These are phyloP conservation scores for Prototheca wickerhamii DNA, from an alignment of 163 green algal genomes.

Conservation along the genomic window DNA sequence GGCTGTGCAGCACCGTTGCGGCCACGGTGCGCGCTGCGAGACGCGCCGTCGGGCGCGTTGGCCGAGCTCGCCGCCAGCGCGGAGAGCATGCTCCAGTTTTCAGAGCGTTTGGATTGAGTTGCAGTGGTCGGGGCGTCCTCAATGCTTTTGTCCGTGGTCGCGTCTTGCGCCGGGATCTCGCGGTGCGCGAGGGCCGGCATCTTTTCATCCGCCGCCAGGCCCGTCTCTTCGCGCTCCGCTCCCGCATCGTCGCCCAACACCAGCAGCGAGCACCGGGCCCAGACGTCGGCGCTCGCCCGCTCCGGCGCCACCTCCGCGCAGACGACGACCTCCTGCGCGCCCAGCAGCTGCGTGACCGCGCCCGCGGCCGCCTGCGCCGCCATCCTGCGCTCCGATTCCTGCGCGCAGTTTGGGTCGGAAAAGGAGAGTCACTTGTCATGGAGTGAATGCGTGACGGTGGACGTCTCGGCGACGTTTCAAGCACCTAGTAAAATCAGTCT, in stretches of 20 bases:
- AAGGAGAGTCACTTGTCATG: too few species aligned
- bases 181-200: too few species aligned
- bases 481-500: too few species aligned
- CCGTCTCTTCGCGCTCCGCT: too few species aligned
- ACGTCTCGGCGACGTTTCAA: too few species aligned
- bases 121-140: background rate
- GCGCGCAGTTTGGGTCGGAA: background rate
- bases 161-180: too few species aligned
- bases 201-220: too few species aligned
- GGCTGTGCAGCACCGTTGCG: background rate
- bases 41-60: slow-evolving; percentile 4
- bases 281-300: too few species aligned
- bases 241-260: too few species aligned
- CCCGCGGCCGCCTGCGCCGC: slow-evolving; percentile 47
- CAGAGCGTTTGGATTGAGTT: slow-evolving; percentile 15
- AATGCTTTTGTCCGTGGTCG: too few species aligned
- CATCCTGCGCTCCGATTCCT: slow-evolving; percentile 30
- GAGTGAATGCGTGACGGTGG: too few species aligned
- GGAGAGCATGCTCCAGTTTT: slow-evolving; percentile 53
- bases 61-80: slow-evolving; percentile 50
- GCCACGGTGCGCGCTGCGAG: background rate
- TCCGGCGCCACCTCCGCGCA: slow-evolving; percentile 39
- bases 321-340: slow-evolving; percentile 58
- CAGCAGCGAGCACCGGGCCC: too few species aligned
- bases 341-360: slow-evolving; percentile 41